phyloP scores from a whole-genome alignment of 345 rosid species.

The Ceriops decandra region DNA sequence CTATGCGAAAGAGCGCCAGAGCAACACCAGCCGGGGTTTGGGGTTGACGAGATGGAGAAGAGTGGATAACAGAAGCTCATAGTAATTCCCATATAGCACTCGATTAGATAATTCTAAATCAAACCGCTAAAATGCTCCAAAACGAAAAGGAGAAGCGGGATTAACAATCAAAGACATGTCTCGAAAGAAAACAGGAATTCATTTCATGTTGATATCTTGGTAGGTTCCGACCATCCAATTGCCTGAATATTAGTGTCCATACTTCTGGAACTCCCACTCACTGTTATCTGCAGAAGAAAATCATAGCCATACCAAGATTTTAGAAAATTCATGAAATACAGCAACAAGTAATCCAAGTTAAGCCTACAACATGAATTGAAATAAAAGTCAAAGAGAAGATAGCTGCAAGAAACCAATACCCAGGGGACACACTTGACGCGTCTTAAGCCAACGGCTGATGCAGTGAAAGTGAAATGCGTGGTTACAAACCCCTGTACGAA shows the following conservation, averaged over 20 bases:
- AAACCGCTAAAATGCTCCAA: no score
- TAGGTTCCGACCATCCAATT: neutral
- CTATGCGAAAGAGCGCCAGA: no score
- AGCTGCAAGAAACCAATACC: constrained; percentile 40
- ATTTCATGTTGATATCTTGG: no score
- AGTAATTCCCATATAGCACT: no score
- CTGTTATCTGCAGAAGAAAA: constrained; percentile 65
- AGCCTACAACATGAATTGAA: neutral
- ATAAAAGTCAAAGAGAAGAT: neutral
- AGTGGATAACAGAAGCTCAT: no score
- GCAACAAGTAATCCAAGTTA: neutral
- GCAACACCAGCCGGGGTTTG: no score
- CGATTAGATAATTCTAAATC: no score
- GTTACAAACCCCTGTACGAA: constrained; percentile 74
- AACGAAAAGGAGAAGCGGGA: no score
- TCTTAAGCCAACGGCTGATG: constrained; percentile 96
- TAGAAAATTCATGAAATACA: neutral
- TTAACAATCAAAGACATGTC: no score
- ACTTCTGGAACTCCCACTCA: constrained; percentile 99
- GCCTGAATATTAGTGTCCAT: constrained; percentile 60
- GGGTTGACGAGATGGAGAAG: no score
- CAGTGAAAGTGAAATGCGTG: constrained; percentile 99
- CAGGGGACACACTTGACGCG: constrained; percentile 97
- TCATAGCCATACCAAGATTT: neutral
- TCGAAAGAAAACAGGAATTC: no score